A percentile compares a stretch with the other conserved stretches of the same genome.
Evolutionary conservation across 2,329 filamentous ascomycete species (phyloP).

Genomic region (Erysiphe pisi): DNA sequence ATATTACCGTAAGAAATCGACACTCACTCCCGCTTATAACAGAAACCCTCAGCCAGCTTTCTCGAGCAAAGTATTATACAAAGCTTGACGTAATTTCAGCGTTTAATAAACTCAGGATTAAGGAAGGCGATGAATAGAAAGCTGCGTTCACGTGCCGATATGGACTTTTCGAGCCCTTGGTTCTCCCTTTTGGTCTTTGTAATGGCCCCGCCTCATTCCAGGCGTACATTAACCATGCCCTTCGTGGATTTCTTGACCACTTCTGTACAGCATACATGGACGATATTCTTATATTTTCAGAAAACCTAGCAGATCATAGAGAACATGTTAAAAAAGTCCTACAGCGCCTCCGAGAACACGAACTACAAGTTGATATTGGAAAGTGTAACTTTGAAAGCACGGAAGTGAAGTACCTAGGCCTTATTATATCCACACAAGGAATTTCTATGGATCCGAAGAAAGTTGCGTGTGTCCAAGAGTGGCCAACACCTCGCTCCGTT

Average conservation of each 20-base stretch:
- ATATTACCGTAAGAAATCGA: neutral
- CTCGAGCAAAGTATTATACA: neutral
- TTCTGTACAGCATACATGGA: constrained; percentile 21
- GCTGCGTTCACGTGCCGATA: constrained; percentile 17
- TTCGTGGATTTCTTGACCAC: neutral
- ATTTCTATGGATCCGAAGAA: constrained; percentile 6
- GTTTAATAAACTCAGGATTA: constrained; percentile 26
- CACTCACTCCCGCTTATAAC: neutral
- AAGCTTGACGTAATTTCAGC: neutral
- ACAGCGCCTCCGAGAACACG: neutral
- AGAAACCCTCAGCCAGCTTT: neutral
- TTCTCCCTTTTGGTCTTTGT: neutral
- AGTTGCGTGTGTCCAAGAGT: neutral
- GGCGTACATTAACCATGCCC: neutral
- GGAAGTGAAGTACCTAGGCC: neutral
- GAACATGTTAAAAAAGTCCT: neutral
- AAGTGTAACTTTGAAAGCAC: neutral
- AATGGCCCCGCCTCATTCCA: constrained; percentile 13
- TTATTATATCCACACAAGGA: neutral
- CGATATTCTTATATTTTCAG: neutral
- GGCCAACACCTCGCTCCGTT: neutral
- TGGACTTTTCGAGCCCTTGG: constrained; percentile 24
- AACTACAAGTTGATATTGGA: neutral
- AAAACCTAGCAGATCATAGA: neutral
- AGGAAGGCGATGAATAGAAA: constrained; percentile 16